Percentiles rank a stretch among this genome's conserved stretches.
phyloP scores from a whole-genome alignment of 2,329 filamentous ascomycete genomes.

The Alternaria panax region DNA sequence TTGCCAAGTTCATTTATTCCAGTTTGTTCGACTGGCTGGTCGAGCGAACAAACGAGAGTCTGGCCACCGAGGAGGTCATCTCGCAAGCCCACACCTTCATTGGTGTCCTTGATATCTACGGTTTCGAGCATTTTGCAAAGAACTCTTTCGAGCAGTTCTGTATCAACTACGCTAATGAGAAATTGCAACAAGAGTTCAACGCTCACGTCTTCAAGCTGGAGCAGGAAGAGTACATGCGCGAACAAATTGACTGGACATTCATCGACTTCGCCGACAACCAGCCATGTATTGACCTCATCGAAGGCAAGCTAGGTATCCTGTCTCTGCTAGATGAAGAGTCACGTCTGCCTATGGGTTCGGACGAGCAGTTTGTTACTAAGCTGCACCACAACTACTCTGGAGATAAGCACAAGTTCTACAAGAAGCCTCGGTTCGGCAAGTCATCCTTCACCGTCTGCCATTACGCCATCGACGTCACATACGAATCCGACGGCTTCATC shows the following conservation, averaged over 20 bases:
- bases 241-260: conserved; percentile 99
- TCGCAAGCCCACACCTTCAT: conserved; percentile 88
- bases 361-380: conserved; percentile 96
- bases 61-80: conserved; percentile 88
- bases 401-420: conserved; percentile 96
- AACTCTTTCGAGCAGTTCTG: conserved; percentile 99
- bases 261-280: conserved; percentile 99
- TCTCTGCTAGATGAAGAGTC: conserved; percentile 96
- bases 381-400: conserved; percentile 90
- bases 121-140: conserved; percentile 98
- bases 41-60: conserved; percentile 90
- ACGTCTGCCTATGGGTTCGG: conserved; percentile 92
- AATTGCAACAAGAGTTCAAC: conserved; percentile 98
- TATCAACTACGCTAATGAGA: conserved; percentile 99
- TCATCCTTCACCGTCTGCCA: conserved; percentile 98
- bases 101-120: conserved; percentile 98
- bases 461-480: conserved; percentile 97
- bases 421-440: conserved; percentile 97
- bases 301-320: conserved; percentile 93
- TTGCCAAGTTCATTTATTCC: conserved; percentile 98
- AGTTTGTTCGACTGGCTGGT: conserved; percentile 99
- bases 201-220: conserved; percentile 99
- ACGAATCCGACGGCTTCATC: conserved; percentile 98
- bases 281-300: conserved; percentile 97
- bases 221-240: conserved; percentile 94